phyloP scores from a whole-genome alignment of 345 rosid species.

The Chamaenerion angustifolium region DNA sequence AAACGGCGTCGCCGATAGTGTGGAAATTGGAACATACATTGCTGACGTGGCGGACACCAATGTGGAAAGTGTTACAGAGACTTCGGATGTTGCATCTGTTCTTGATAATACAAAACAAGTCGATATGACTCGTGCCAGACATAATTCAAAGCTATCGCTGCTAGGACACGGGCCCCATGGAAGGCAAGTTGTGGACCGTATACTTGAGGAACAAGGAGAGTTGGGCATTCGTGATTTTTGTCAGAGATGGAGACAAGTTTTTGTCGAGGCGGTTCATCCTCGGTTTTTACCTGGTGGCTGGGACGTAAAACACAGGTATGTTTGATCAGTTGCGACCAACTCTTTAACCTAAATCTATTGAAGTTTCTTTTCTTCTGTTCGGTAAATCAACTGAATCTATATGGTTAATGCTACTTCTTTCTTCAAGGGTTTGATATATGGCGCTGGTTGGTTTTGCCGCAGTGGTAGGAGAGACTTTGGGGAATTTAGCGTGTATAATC shows the following conservation, averaged over 20 bases:
- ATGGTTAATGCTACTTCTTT: not conserved
- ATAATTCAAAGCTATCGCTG: constrained; percentile 53
- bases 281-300: constrained; percentile 82
- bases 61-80: constrained; percentile 9
- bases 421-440: constrained; percentile 39
- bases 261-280: constrained; percentile 69
- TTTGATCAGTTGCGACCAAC: too few relatives aligned
- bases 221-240: constrained; percentile 67
- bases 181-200: constrained; percentile 61
- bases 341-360: too few relatives aligned
- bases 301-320: constrained; percentile 76
- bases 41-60: constrained; percentile 14
- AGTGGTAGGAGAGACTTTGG: constrained; percentile 66
- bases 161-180: constrained; percentile 98
- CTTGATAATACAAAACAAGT: constrained; percentile 11
- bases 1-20: not conserved
- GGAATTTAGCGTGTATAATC: constrained; percentile 65
- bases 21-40: constrained; percentile 7
- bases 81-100: constrained; percentile 16
- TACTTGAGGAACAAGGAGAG: constrained; percentile 52
- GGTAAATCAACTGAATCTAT: constrained; percentile 9
- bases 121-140: constrained; percentile 21
- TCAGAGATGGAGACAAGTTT: constrained; percentile 89
- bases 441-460: constrained; percentile 29
- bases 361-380: not conserved